Conservation (phyloP, 768 basidiomycete species). For the Boletus huronensis region DNA sequence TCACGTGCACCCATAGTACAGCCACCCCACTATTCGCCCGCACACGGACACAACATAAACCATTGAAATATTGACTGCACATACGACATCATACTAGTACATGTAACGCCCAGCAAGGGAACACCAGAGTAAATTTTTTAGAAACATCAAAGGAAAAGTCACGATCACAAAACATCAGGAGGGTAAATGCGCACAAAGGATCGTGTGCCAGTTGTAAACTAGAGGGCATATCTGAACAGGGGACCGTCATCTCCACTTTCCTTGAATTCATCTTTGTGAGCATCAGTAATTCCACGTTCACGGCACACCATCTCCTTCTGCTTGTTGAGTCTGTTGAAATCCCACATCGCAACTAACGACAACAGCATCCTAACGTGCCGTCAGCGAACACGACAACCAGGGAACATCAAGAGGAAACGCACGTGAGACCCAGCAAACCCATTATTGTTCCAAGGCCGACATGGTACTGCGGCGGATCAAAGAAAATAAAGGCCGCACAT, state of each 20-base stretch:
- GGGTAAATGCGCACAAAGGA: background rate
- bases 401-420: slow-evolving; percentile 8
- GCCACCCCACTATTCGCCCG: too few relatives aligned
- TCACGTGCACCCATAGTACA: too few relatives aligned
- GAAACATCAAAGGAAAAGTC: background rate
- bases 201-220: background rate
- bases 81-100: background rate
- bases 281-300: slow-evolving; percentile 41
- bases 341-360: slow-evolving; percentile 41
- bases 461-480: slow-evolving; percentile 36
- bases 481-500: slow-evolving; percentile 40
- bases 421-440: slow-evolving; percentile 25
- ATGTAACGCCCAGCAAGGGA: background rate
- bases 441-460: slow-evolving; percentile 31
- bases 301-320: slow-evolving; percentile 42
- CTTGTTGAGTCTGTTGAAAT: slow-evolving; percentile 45
- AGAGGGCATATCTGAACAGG: slow-evolving; percentile 43
- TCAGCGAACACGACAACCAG: slow-evolving; percentile 26
- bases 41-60: too few relatives aligned
- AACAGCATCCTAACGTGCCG: slow-evolving; percentile 35
- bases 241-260: slow-evolving; percentile 52
- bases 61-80: too few relatives aligned
- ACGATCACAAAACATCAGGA: background rate
- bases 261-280: slow-evolving; percentile 36
- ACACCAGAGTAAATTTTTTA: background rate